Percentiles rank a stretch among this genome's conserved stretches.
Evolutionary conservation across 2,329 filamentous ascomycete genomes (phyloP).

Genomic region (Diaporthe batatas): DNA sequence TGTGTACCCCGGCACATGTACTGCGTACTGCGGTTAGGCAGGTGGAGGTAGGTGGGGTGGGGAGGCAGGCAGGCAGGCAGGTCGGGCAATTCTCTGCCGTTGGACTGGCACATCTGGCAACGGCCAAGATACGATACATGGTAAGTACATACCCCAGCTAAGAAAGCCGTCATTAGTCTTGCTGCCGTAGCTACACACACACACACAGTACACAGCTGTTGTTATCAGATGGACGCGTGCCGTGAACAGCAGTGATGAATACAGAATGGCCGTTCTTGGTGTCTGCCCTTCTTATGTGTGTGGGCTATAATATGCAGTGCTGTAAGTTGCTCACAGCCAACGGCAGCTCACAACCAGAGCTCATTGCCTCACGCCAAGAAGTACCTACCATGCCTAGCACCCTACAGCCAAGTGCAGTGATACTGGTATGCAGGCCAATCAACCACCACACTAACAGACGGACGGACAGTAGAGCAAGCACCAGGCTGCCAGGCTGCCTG

Average conservation of each 20-base stretch:
- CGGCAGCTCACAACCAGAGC: slow-evolving; percentile 4
- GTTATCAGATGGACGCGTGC: neutral
- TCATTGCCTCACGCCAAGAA: slow-evolving; percentile 11
- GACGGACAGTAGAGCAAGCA: neutral
- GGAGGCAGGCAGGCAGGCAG: neutral
- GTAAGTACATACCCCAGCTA: neutral
- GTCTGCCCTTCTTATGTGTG: neutral
- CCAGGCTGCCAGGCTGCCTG: slow-evolving; percentile 10
- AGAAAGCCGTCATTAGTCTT: neutral
- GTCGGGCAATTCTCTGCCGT: slow-evolving; percentile 11
- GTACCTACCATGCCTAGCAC: slow-evolving; percentile 10
- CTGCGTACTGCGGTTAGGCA: neutral
- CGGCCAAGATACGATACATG: slow-evolving; percentile 8
- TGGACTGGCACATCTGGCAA: slow-evolving; percentile 19
- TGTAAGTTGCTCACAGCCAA: slow-evolving; percentile 8
- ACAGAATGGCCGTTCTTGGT: neutral
- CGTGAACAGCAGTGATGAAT: neutral
- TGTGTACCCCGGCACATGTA: neutral
- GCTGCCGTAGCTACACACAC: too few species aligned
- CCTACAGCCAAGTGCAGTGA: neutral
- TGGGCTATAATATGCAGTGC: neutral
- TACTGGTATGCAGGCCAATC: neutral
- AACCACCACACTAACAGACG: too few species aligned
- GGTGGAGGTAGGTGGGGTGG: neutral
- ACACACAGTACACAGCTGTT: neutral